phyloP scores from a whole-genome alignment of 2,329 filamentous ascomycete genomes.

The Aspergillus pseudoglaucus region DNA sequence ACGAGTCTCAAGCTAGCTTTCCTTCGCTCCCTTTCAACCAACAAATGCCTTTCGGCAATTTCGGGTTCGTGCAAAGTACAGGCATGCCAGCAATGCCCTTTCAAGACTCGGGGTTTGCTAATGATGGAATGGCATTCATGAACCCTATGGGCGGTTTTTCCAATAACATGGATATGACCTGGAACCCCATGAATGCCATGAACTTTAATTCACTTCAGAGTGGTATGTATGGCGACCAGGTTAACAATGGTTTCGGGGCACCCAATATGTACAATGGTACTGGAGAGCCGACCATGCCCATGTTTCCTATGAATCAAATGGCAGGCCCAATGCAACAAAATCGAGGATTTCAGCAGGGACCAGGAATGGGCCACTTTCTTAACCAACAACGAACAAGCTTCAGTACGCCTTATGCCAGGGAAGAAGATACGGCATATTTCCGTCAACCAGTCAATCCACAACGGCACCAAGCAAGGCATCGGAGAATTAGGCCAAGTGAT shows the following conservation, averaged over 20 bases:
- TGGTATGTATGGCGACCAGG: slow-evolving; percentile 30
- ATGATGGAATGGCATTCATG: slow-evolving; percentile 29
- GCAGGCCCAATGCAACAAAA: slow-evolving; percentile 23
- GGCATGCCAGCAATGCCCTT: slow-evolving; percentile 29
- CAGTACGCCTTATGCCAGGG: slow-evolving; percentile 50
- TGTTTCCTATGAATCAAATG: slow-evolving; percentile 31
- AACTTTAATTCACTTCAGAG: slow-evolving; percentile 30
- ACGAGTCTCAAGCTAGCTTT: slow-evolving; percentile 12
- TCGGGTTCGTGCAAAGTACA: slow-evolving; percentile 26
- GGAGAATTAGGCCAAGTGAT: slow-evolving; percentile 77
- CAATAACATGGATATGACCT: slow-evolving; percentile 28
- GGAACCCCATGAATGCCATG: slow-evolving; percentile 42
- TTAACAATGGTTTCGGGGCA: slow-evolving; percentile 24
- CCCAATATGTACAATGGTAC: slow-evolving; percentile 31
- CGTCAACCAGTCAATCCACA: slow-evolving; percentile 93
- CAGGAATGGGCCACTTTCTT: slow-evolving; percentile 41
- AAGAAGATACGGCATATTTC: slow-evolving; percentile 88
- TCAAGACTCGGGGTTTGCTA: slow-evolving; percentile 26
- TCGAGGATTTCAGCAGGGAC: slow-evolving; percentile 24
- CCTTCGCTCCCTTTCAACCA: slow-evolving; percentile 23
- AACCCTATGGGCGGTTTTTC: slow-evolving; percentile 36
- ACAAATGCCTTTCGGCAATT: slow-evolving; percentile 30
- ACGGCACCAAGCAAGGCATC: slow-evolving; percentile 74
- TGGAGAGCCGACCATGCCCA: slow-evolving; percentile 27
- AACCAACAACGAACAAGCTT: slow-evolving; percentile 54